A percentile compares a stretch with the other conserved stretches of the same genome.
These are phyloP conservation scores for Vitis hybrid DNA, from an alignment of 177 flowering plant genomes.

Conservation along the genomic window DNA sequence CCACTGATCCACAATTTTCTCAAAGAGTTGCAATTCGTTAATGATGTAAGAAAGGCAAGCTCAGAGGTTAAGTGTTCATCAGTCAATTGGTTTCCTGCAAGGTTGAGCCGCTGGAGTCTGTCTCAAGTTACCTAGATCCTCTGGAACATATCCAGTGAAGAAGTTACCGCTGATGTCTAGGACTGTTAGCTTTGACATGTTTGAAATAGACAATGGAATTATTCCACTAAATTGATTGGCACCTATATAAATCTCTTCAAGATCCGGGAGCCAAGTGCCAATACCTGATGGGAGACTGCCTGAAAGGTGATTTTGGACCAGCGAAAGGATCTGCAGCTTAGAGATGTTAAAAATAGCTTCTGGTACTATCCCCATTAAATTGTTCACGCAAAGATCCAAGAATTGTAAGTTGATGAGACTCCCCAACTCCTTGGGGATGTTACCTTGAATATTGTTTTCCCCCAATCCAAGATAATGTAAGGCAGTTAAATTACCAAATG, in stretches of 20 bases:
- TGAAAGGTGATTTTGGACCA: neutral
- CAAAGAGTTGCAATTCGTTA: neutral
- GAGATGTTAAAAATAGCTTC: neutral
- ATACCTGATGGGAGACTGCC: neutral
- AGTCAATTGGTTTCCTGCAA: neutral
- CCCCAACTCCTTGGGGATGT: too few relatives aligned
- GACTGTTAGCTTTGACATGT: neutral
- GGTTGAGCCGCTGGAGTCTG: neutral
- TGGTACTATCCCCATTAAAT: too few relatives aligned
- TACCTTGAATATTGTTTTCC: too few relatives aligned
- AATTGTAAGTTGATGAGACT: too few relatives aligned
- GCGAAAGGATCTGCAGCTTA: neutral
- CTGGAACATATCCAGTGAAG: constrained; percentile 1
- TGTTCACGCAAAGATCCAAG: too few relatives aligned
- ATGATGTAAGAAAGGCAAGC: constrained; percentile 1
- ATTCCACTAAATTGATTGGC: neutral
- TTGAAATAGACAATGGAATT: constrained; percentile 2
- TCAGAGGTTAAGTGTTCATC: neutral
- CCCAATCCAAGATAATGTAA: too few relatives aligned
- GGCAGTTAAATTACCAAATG: too few relatives aligned
- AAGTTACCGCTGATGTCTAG: neutral
- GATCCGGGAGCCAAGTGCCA: constrained; percentile 4
- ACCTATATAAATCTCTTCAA: neutral
- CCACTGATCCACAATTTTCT: neutral
- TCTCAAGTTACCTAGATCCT: neutral